Evolutionary conservation across 805 yeast species (phyloP).

Genomic region (Candida sanyiensis): DNA sequence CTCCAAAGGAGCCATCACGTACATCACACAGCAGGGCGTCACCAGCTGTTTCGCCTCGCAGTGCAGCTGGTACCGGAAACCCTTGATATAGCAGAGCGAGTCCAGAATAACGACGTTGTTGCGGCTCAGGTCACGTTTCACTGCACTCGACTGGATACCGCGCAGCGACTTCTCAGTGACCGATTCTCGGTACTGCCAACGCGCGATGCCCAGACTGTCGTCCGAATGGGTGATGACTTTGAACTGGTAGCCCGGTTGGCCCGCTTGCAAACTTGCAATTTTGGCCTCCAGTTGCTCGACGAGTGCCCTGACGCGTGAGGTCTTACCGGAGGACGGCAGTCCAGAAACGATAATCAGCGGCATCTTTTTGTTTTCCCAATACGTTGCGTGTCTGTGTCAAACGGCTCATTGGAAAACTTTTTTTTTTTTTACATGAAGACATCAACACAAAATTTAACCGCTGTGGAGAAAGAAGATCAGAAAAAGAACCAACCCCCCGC

Average conservation of each 20-base stretch:
- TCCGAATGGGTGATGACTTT: conserved; percentile 70
- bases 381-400: no score
- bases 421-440: background rate
- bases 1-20: conserved; percentile 64
- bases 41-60: conserved; percentile 86
- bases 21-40: conserved; percentile 79
- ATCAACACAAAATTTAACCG: background rate
- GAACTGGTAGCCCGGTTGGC: conserved; percentile 48
- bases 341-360: conserved; percentile 84
- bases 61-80: conserved; percentile 87
- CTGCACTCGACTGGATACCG: conserved; percentile 83
- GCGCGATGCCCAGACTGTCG: conserved; percentile 67
- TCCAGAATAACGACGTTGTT: conserved; percentile 77
- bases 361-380: conserved; percentile 41
- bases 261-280: conserved; percentile 34
- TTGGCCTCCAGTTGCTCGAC: conserved; percentile 40
- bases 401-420: background rate
- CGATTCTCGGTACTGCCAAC: conserved; percentile 64
- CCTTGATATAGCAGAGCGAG: conserved; percentile 84
- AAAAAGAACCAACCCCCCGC: background rate
- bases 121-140: conserved; percentile 70
- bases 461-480: background rate
- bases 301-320: conserved; percentile 62
- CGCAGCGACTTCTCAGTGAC: conserved; percentile 74
- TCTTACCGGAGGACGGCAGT: conserved; percentile 79